Conservation (phyloP, 2,329 filamentous ascomycete species). For the Botryosphaeria dothidea region DNA sequence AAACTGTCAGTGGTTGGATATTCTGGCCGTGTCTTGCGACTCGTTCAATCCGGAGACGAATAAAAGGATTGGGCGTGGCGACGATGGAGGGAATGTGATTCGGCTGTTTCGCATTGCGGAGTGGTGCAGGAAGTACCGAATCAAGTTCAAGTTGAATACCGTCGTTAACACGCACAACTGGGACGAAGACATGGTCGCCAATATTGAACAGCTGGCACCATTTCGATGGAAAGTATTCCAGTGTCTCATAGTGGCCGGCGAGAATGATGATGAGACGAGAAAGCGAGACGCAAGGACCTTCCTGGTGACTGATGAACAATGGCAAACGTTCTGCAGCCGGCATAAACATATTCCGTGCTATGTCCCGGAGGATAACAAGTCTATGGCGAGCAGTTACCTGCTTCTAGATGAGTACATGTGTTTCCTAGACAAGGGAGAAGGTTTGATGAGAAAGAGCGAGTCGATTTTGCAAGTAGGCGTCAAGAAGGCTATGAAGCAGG, state of each 20-base stretch:
- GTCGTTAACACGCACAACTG: conserved; percentile 53
- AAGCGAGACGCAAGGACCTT: conserved; percentile 43
- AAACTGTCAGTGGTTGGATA: conserved; percentile 50
- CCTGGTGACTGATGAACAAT: conserved; percentile 51
- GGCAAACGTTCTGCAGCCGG: conserved; percentile 45
- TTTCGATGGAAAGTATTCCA: conserved; percentile 61
- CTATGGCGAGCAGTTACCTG: not conserved
- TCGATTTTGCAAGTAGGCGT: conserved; percentile 48
- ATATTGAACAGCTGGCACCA: conserved; percentile 44
- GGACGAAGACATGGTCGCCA: conserved; percentile 36
- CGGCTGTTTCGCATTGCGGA: conserved; percentile 44
- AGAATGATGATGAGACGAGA: conserved; percentile 48
- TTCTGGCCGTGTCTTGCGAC: conserved; percentile 58
- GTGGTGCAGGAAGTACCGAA: conserved; percentile 49
- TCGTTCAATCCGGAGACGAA: conserved; percentile 55
- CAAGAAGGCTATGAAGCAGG: conserved; percentile 44
- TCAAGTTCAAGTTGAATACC: conserved; percentile 61
- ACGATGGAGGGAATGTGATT: conserved; percentile 45
- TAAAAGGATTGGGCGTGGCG: conserved; percentile 52
- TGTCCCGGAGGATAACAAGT: not conserved
- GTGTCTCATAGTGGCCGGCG: conserved; percentile 52
- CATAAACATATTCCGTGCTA: conserved; percentile 31
- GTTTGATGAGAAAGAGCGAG: conserved; percentile 30
- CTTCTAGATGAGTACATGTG: conserved; percentile 54
- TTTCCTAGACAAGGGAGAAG: conserved; percentile 47